Percentiles rank a stretch among this genome's conserved stretches.
Evolutionary conservation across 169 alveolate genomes (phyloP).

Genomic region (Eimeria acervulina): DNA sequence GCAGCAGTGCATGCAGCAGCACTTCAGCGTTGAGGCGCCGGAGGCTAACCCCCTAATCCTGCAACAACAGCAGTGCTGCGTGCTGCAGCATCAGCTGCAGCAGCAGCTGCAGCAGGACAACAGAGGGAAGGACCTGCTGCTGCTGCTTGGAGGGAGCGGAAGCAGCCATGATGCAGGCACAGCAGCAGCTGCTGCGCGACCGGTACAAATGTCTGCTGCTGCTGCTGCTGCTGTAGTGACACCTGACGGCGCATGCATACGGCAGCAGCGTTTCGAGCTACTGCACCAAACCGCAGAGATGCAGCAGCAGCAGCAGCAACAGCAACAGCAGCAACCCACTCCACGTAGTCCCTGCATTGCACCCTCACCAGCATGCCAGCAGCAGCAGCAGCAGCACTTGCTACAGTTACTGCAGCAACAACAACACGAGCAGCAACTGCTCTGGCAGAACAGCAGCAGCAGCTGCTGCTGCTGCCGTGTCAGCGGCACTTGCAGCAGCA

Average conservation of each 20-base stretch:
- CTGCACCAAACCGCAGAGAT: constrained; percentile 8
- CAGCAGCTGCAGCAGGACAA: constrained; percentile 38
- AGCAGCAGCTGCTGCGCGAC: not conserved
- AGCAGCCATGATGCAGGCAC: not conserved
- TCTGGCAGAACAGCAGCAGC: constrained; percentile 3
- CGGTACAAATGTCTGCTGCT: constrained; percentile 37
- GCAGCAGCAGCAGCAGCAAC: constrained; percentile 38
- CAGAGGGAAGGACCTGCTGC: not conserved
- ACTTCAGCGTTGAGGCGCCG: not conserved
- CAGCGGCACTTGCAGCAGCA: constrained; percentile 28
- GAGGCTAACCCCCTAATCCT: not conserved
- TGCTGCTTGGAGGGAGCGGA: not conserved
- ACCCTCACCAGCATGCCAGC: not conserved
- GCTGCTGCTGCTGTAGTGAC: constrained; percentile 59
- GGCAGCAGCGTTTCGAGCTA: constrained; percentile 47
- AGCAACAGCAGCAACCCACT: constrained; percentile 20
- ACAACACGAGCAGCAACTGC: not conserved
- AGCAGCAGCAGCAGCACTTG: not conserved
- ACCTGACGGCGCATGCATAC: constrained; percentile 40
- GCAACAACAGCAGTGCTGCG: constrained; percentile 10
- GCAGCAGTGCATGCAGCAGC: constrained; percentile 22
- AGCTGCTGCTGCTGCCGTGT: constrained; percentile 32
- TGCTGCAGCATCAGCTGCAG: constrained; percentile 32
- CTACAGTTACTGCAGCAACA: not conserved
- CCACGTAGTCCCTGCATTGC: not conserved